Evolutionary conservation across 176 grass and related monocot genomes (phyloP).

Genomic region (Zea mays): DNA sequence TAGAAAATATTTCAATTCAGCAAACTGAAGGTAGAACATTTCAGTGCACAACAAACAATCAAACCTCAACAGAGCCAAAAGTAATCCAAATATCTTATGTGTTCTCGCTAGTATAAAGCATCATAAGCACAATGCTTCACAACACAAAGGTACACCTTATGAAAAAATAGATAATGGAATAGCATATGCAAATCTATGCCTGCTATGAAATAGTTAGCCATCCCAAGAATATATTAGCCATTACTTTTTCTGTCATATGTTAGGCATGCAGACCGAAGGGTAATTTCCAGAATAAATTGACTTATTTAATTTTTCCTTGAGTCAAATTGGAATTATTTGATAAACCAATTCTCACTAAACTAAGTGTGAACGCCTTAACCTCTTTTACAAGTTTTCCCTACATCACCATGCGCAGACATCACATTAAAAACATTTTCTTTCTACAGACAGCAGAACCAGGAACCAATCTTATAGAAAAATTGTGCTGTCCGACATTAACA

Average conservation of each 20-base stretch:
- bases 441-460: conserved; percentile 25
- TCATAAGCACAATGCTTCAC: conserved; percentile 8
- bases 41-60: conserved; percentile 8
- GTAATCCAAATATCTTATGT: not conserved
- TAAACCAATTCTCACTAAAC: conserved; percentile 33
- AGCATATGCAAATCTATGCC: conserved; percentile 3
- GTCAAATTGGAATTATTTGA: conserved; percentile 25
- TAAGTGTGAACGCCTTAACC: conserved; percentile 14
- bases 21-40: conserved; percentile 21
- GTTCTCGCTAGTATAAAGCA: conserved; percentile 1
- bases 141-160: not conserved
- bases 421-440: conserved; percentile 29
- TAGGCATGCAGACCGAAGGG: conserved; percentile 19
- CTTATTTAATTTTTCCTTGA: conserved; percentile 11
- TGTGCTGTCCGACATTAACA: conserved; percentile 24
- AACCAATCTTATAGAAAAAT: conserved; percentile 23
- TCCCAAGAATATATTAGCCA: conserved; percentile 1
- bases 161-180: conserved; percentile 8
- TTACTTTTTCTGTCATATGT: conserved; percentile 4
- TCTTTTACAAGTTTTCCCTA: conserved; percentile 14
- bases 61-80: conserved; percentile 1
- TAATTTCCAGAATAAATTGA: conserved; percentile 1
- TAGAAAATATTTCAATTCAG: conserved; percentile 2
- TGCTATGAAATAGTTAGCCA: conserved; percentile 21
- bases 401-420: conserved; percentile 25